Evolutionary conservation across 805 yeast species (phyloP).

Genomic region (Kuraishia cidri): DNA sequence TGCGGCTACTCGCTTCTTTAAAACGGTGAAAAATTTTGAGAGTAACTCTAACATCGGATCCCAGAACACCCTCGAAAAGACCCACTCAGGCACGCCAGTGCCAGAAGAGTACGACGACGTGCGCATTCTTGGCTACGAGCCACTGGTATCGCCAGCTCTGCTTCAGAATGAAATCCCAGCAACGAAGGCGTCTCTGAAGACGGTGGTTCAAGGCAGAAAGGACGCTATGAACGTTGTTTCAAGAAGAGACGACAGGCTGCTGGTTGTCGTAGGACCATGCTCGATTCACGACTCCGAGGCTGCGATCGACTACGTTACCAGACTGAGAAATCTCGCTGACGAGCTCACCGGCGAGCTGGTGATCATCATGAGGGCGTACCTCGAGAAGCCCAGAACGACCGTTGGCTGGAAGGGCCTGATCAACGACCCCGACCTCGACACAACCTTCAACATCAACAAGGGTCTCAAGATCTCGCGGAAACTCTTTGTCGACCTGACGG

Average conservation of each 20-base stretch:
- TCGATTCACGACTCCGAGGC: constrained; percentile 92
- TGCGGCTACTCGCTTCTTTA: no score
- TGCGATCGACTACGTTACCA: constrained; percentile 79
- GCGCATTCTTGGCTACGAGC: constrained; percentile 82
- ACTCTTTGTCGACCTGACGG: constrained; percentile 76
- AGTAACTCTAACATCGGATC: no score
- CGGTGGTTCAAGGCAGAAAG: constrained; percentile 68
- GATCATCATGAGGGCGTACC: constrained; percentile 94
- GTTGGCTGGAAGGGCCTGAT: constrained; percentile 99
- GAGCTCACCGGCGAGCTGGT: constrained; percentile 66
- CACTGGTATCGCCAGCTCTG: constrained; percentile 90
- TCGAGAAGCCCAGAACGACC: constrained; percentile 97
- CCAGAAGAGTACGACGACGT: constrained; percentile 70
- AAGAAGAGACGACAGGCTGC: constrained; percentile 80
- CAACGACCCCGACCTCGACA: constrained; percentile 94
- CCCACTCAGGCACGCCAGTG: no score
- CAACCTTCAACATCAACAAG: constrained; percentile 87
- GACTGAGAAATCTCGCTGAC: constrained; percentile 49
- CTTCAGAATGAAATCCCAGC: constrained; percentile 81
- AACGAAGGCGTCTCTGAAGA: constrained; percentile 46
- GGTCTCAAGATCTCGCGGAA: constrained; percentile 87
- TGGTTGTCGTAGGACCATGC: constrained; percentile 94
- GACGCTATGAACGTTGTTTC: constrained; percentile 63
- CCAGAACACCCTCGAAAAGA: no score
- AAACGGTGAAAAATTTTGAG: no score